Base-by-base conservation (phyloP, 164 flowering plant species). In the Aristolochia fimbriata region DNA sequence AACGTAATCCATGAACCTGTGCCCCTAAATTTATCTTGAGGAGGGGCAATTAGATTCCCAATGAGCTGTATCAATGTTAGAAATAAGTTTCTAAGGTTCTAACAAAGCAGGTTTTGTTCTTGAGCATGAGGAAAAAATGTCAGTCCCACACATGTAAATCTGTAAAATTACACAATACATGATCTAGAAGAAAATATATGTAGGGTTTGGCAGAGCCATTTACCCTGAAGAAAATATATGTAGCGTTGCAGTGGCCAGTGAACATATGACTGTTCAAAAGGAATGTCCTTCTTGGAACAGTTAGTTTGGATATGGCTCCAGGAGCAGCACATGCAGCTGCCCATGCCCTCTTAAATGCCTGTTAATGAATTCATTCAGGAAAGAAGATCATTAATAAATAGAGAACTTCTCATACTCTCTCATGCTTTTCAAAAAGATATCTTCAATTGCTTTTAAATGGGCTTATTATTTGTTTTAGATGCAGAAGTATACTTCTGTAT, bases 341-440 rank as follows among this genome's bases (percentile, higher is more conserved):
- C 58, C 58, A 55, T 17, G 58, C 58, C 58, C 25, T 55, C 58
- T 20, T 25, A 27, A 55, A 55, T 8, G 58, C 58, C 58, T 55
- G 53, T 17, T 50, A 7, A 19, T n/a, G 16, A n/a, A 12, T 50
- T 12, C 53, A 50, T 15, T 3, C 10, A n/a, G 16, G 53, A 50
- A 16, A 50, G 12, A 37, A 6, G 43, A 1, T 37, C 43, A 37
- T 37, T 37, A 37, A 37, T 37, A 37, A 37, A 6, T 10, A 37
- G 9, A 10, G 43, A 37, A 6, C 4, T 10, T 37, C 43, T 37
- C 43, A 37, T 37, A n/a, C n/a, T n/a, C n/a, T n/a, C n/a, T n/a
- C n/a, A n/a, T n/a, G n/a, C n/a, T n/a, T n/a, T n/a, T n/a, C n/a
- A n/a, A n/a, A n/a, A n/a, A n/a, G n/a, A n/a, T 10, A 37, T 37